Base-by-base conservation (phyloP, 768 basidiomycete species). In the Lentinula raphanica region DNA sequence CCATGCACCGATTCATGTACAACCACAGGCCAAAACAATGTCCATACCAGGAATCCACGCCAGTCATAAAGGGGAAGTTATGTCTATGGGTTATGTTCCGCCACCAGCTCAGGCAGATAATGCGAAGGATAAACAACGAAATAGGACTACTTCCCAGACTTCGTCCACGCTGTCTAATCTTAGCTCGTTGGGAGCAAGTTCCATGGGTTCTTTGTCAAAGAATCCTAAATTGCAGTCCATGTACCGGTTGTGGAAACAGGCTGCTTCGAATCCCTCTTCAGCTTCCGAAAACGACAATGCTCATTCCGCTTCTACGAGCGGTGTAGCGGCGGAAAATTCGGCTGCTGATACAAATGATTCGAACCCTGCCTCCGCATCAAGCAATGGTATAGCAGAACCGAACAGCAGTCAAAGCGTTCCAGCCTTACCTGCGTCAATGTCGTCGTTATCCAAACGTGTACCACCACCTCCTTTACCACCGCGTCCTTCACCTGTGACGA, bases 11-110 rank as follows among this genome's bases (percentile, higher is more conserved):
- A 89, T 90, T 62, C 83, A 86, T 62, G 84, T 84, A 17, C 92
- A 92, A 65, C 91, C 91, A 2, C 83, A 85, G 66, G 87, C 83
- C 29, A 87, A 84, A 64, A 87, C 80, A 40, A 94, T 94, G 92
- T 85, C 83, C 13, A 93, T 94, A 61, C 92, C 92, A 8, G 89
- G 90, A 1, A 94, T 94, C 59, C 91, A 92, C 65, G 90, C 84
- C 3, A 89, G 85, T 63, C 87, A 92, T 65, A 83, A 83, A n/a
- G 88, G 88, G 8, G 90, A 93, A 60, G 82, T 92, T 42, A 90
- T 90, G 85, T 87, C 90, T 3, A 79, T 94, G 79, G 92, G 92
- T 11, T 86, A 89, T 64, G 81, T 83, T 57, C 83, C 87, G 11
- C 75, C 79, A 2, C 65, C 73, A 15, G 66, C 72, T 0, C 60